Base-by-base conservation (phyloP, 2,329 filamentous ascomycete genomes). In the Purpureocillium lavendulum region DNA sequence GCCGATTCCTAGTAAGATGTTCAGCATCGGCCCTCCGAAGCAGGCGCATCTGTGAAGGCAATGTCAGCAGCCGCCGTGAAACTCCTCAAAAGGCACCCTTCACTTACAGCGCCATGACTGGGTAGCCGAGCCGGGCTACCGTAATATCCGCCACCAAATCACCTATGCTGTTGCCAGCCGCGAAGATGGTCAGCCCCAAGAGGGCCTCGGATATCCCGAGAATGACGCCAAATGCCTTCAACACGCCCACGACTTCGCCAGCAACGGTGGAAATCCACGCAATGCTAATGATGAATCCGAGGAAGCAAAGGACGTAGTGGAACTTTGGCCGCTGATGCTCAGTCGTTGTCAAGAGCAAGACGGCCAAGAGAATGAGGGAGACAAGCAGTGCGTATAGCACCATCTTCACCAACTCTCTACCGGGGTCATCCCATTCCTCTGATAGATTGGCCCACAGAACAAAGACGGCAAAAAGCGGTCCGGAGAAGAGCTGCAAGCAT, bases 11-110 rank as follows among this genome's bases (percentile, higher is more conserved):
- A 98, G 75, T 0, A 98, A 67, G 46, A 98, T 98, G 53, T 98
- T 98, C 31, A 98, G 75, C 87, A 98, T 90, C 0, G 92, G 92
- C 0, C 92, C 94, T n/a, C 92, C 92, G 58, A 98, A 96, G 58
- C 92, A 98, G 4, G 92, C 92, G 28, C 86, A 89, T 31, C 74
- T 78, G 45, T 6, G 16, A 24, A 10, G 28, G 10, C 10, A 26
- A 4, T 9, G 35, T 40, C 13, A 45, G 37, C 33, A 28, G 21
- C 10, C 10, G 10, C 10, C 21, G 21, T 26, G 21, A 26, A 26
- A 10, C 33, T 26, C 26, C n/a, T n/a, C n/a, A n/a, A n/a, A n/a
- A n/a, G n/a, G n/a, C n/a, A n/a, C n/a, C n/a, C 6, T 16, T 32
- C 30, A 73, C 73, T 63, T 61, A 77, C 70, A 83, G 54, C 30